Percentiles rank a stretch among this genome's conserved stretches.
phyloP scores from a whole-genome alignment of 75 land plant genomes.

The Adiantum capillusveneris region DNA sequence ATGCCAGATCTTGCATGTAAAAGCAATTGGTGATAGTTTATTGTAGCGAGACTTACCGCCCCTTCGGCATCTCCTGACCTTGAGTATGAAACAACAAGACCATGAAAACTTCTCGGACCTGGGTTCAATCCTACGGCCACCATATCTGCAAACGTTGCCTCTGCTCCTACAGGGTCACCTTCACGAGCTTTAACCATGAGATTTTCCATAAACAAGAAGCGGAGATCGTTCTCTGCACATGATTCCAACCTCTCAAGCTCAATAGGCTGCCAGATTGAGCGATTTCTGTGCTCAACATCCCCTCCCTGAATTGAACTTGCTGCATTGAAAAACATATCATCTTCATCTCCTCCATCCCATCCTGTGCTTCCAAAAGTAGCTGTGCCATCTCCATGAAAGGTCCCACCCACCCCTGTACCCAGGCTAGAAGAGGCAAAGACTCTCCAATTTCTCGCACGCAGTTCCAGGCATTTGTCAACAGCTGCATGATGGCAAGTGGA shows the following conservation, averaged over 20 bases:
- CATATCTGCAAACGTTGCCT: constrained; percentile 74
- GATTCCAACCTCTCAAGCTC: constrained; percentile 1
- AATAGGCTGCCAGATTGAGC: constrained; percentile 2
- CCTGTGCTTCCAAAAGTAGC: too few species aligned
- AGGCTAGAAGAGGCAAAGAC: too few species aligned
- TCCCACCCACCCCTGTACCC: too few species aligned
- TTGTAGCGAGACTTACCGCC: constrained; percentile 43
- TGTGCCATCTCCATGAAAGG: too few species aligned
- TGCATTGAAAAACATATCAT: too few species aligned
- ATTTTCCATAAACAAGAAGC: constrained; percentile 79
- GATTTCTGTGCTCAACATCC: too few species aligned
- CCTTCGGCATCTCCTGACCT: constrained; percentile 59
- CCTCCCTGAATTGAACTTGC: too few species aligned
- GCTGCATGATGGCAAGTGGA: too few species aligned
- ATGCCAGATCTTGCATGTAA: too few species aligned
- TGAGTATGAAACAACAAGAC: constrained; percentile 63
- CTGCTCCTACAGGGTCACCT: constrained; percentile 45
- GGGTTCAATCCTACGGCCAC: constrained; percentile 72
- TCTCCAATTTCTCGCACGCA: too few species aligned
- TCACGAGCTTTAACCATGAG: constrained; percentile 68
- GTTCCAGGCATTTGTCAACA: too few species aligned
- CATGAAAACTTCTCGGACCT: constrained; percentile 87
- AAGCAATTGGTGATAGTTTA: neutral
- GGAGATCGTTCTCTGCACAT: constrained; percentile 43
- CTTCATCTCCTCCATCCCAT: too few species aligned